Base-by-base conservation (phyloP, 1,284 basidiomycete species). In the Cryptococcus sp. region DNA sequence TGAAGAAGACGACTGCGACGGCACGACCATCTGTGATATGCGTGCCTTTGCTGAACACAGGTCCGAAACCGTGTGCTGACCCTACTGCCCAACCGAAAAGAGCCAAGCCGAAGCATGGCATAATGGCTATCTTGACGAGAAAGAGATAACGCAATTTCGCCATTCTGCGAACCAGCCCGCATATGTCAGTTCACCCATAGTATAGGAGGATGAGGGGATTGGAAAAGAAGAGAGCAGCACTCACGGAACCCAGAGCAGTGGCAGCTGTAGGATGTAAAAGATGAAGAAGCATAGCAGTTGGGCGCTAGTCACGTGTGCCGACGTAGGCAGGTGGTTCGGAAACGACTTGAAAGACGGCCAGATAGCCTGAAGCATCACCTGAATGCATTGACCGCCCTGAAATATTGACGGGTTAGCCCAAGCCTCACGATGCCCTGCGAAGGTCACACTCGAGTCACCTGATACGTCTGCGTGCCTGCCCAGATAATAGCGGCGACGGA, bases 341-440 rank as follows among this genome's bases (percentile, higher is more conserved):
- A 69, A 53, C 54, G 51, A 40, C n/a, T 48, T 43, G 60, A 64
- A 69, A 13, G 57, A 58, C 5, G 67, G 67, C 65, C 65, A 69
- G 47, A 69, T 69, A 22, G 57, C 57, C 39, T 47, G 47, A 17
- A 59, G 43, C 52, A 59, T 55, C 22, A 60, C 58, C 23, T 60
- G 57, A 58, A 50, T 55, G 50, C 42, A 69, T 39, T 57, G 50
- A 11, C 67, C 67, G 13, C 65, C 30, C 30, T 35, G 7, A 8
- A 35, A 13, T 10, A 8, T 35, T 8, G 10, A 35, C 7, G 30
- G 30, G 30, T 35, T 8, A 35, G 30, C 30, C 7, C 10, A 35
- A 35, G 10, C 10, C 10, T 13, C 8, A 10, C 13, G 8, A 4
- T 35, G 30, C 13, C 7, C 3, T 8, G 4, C 30, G 10, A 35